Evolutionary conservation across 1,139 yeast genomes (phyloP).

Genomic region (Magnusiomyces magnusii): DNA sequence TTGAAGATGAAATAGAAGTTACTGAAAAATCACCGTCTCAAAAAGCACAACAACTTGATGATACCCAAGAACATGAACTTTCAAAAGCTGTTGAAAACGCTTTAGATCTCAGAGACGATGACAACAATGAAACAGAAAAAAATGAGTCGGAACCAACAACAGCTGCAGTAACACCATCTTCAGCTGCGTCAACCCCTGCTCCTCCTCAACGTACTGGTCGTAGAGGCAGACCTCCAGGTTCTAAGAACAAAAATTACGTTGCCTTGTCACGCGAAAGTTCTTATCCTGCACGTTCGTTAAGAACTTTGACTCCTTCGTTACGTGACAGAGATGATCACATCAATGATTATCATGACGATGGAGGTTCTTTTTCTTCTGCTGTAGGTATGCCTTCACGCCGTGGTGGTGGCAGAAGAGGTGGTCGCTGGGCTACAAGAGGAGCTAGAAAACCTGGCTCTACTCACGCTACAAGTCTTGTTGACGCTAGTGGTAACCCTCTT

Average conservation of each 20-base stretch:
- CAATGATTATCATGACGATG: conserved; percentile 20
- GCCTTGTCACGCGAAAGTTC: conserved; percentile 6
- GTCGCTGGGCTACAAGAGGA: conserved; percentile 22
- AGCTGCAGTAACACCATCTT: background rate
- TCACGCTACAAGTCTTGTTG: conserved; percentile 27
- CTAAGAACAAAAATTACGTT: conserved; percentile 18
- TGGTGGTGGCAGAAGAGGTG: conserved; percentile 21
- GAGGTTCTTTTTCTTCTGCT: conserved; percentile 1
- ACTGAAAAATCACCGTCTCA: background rate
- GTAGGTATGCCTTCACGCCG: conserved; percentile 22
- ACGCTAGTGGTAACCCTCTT: conserved; percentile 41
- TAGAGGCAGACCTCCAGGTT: conserved; percentile 35
- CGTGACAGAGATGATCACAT: conserved; percentile 13
- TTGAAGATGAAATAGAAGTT: background rate
- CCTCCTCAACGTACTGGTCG: conserved; percentile 15
- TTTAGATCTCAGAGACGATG: background rate
- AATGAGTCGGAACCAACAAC: background rate
- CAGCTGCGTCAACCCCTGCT: background rate
- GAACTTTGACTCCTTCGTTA: conserved; percentile 15
- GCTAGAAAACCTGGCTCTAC: conserved; percentile 20
- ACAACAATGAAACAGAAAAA: background rate
- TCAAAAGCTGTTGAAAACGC: background rate
- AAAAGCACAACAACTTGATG: background rate
- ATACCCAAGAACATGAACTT: background rate
- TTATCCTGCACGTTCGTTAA: conserved; percentile 10